phyloP scores from a whole-genome alignment of 768 basidiomycete genomes.

The Macrolepiota dolichaula region DNA sequence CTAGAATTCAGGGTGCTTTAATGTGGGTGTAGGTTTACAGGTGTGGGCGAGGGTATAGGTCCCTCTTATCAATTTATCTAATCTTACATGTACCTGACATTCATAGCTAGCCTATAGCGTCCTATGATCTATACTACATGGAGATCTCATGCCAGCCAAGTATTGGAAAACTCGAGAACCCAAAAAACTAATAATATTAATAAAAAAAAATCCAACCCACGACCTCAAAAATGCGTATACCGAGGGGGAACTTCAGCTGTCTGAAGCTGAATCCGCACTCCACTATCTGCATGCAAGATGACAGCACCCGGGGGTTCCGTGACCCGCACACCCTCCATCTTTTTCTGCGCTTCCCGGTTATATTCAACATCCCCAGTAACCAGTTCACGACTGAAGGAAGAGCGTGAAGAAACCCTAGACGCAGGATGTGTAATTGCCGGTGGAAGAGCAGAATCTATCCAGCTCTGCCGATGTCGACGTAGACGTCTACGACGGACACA shows the following conservation, averaged over 20 bases:
- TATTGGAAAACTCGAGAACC: too few species aligned
- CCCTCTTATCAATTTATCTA: too few species aligned
- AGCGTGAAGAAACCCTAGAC: neutral
- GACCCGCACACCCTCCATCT: neutral
- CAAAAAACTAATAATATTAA: neutral
- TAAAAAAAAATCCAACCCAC: neutral
- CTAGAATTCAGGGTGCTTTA: too few species aligned
- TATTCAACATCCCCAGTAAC: slow-evolving; percentile 11
- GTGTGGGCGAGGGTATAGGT: too few species aligned
- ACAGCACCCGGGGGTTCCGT: neutral
- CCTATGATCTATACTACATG: too few species aligned
- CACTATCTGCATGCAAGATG: slow-evolving; percentile 6
- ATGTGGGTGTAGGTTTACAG: too few species aligned
- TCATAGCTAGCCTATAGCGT: too few species aligned
- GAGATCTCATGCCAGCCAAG: too few species aligned
- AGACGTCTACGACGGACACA: neutral
- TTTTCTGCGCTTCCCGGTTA: slow-evolving; percentile 7
- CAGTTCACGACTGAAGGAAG: slow-evolving; percentile 8
- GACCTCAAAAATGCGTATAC: slow-evolving; percentile 1
- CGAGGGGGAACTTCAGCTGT: neutral
- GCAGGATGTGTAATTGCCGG: neutral
- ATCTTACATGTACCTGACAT: too few species aligned
- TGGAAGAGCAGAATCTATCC: slow-evolving; percentile 7
- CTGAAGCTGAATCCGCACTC: neutral
- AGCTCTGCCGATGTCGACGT: neutral